These are phyloP conservation scores for Westerdykella aurantiaca DNA, from an alignment of 2,329 filamentous ascomycete species.

Conservation along the genomic window DNA sequence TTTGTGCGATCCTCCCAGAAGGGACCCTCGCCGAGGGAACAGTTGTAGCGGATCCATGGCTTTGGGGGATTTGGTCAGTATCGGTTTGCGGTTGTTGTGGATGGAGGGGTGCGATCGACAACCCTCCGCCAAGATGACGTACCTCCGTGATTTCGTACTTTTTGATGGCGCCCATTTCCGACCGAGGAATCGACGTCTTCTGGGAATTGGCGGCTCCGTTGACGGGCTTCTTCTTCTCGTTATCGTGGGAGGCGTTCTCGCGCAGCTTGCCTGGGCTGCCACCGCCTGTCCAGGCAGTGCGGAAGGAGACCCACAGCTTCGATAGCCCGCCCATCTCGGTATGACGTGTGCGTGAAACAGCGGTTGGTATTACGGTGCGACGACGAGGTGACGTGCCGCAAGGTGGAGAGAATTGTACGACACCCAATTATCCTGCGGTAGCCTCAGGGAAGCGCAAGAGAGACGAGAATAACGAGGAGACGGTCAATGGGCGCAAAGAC, in stretches of 20 bases:
- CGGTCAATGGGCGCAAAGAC: background rate
- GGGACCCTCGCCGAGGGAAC: slow-evolving; percentile 66
- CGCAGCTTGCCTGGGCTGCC: slow-evolving; percentile 7
- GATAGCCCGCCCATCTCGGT: slow-evolving; percentile 23
- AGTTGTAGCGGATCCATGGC: slow-evolving; percentile 56
- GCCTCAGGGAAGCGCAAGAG: background rate
- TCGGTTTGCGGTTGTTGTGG: background rate
- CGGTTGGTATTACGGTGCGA: background rate
- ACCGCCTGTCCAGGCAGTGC: slow-evolving; percentile 14
- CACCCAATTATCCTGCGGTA: too few relatives aligned
- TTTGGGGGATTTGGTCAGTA: slow-evolving; percentile 10
- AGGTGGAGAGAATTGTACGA: background rate
- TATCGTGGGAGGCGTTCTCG: slow-evolving; percentile 5
- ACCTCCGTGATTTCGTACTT: slow-evolving; percentile 35
- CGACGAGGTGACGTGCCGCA: background rate
- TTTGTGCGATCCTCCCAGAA: slow-evolving; percentile 64
- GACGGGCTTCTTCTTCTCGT: slow-evolving; percentile 6
- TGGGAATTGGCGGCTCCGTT: slow-evolving; percentile 12
- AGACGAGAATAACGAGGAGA: background rate
- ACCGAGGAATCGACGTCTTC: slow-evolving; percentile 7
- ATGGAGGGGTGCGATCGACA: background rate
- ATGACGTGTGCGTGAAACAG: slow-evolving; percentile 18
- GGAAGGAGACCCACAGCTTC: slow-evolving; percentile 30
- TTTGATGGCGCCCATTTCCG: slow-evolving; percentile 26
- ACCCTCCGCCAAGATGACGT: slow-evolving; percentile 12